Conservation (phyloP, 1,284 basidiomycete genomes). For the Marasmius fiardii region DNA sequence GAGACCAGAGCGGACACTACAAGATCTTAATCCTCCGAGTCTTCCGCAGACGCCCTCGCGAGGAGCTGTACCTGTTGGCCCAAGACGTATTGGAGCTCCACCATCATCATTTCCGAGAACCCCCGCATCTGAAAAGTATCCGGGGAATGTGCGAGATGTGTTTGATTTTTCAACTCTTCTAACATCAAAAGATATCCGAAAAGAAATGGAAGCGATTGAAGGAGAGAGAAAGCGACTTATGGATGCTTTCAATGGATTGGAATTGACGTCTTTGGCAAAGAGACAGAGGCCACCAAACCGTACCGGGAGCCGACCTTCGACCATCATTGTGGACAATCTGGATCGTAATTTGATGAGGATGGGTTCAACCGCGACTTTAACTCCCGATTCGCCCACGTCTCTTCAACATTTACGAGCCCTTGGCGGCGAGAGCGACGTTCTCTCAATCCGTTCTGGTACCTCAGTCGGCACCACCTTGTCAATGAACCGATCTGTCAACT, state of each 20-base stretch:
- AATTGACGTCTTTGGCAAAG: conserved; percentile 62
- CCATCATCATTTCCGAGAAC: conserved; percentile 50
- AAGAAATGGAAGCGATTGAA: conserved; percentile 64
- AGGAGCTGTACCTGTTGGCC: conserved; percentile 32
- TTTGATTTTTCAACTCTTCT: conserved; percentile 52
- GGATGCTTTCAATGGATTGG: conserved; percentile 74
- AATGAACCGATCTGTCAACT: conserved; percentile 33
- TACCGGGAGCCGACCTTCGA: conserved; percentile 12
- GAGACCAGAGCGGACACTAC: conserved; percentile 23
- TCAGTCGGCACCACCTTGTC: conserved; percentile 45
- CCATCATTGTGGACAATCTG: not conserved
- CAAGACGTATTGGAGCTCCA: conserved; percentile 44
- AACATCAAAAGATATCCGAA: conserved; percentile 56
- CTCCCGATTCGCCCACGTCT: not conserved
- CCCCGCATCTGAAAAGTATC: conserved; percentile 29
- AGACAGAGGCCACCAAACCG: conserved; percentile 36
- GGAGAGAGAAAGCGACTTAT: conserved; percentile 63
- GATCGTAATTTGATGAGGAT: conserved; percentile 22
- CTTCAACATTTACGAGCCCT: conserved; percentile 24
- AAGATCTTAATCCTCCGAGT: conserved; percentile 20
- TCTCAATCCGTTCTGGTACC: conserved; percentile 49
- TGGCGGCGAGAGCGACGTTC: conserved; percentile 37
- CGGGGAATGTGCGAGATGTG: conserved; percentile 35
- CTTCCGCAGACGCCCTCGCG: conserved; percentile 25
- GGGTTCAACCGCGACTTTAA: not conserved